Evolutionary conservation across 305 asterid species (phyloP), one percentile per base, ranked within the genome.

Genomic region (Fraxinus dipetala): DNA sequence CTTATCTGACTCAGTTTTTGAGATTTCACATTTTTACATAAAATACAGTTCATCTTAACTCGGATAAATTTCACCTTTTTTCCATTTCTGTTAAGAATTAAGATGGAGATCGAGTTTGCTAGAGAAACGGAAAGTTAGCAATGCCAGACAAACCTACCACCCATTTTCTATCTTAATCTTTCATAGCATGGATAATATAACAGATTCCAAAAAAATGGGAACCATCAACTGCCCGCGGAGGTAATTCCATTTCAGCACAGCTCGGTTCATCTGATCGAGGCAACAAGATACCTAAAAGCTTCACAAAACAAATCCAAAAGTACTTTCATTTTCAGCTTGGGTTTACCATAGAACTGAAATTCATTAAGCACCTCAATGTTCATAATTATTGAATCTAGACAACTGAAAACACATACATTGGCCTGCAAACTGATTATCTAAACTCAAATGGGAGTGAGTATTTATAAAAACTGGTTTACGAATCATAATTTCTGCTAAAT

Each of bases 311-410:
- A 59, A 59, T 59, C 13, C 69, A 20, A 59, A 56, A 59, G 30
- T 59, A 63, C 30, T 20, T 20, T 61, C 32, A 61, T 22, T 7
- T 61, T 22, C 72, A 61, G 32, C 72, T 61, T 73, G 78, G 26
- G 81, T 80, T 72, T 32, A 74, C 59, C 76, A 70, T 70, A 38
- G 72, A 48, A 78, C 82, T 61, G 75, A 77, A 83, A 54, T 36
- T 54, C 72, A 63, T 26, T 63, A 63, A 48, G 69, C 63, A 31
- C 70, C 77, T 79, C 34, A 70, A 35, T 63, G 28, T 31, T 8
- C 31, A 61, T 61, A 9, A 61, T 61, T 61, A 61, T 22, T 22
- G 11, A 59, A 59, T 22, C 30, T 61, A 63, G 13, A 14, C 72
- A 63, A 24, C 34, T 26, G 34, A 22, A 63, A 54, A 54, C 26